Evolutionary conservation across 257 asterid species (phyloP), one percentile per base, ranked within the genome.

Genomic region (Capsicum rhomboideum): DNA sequence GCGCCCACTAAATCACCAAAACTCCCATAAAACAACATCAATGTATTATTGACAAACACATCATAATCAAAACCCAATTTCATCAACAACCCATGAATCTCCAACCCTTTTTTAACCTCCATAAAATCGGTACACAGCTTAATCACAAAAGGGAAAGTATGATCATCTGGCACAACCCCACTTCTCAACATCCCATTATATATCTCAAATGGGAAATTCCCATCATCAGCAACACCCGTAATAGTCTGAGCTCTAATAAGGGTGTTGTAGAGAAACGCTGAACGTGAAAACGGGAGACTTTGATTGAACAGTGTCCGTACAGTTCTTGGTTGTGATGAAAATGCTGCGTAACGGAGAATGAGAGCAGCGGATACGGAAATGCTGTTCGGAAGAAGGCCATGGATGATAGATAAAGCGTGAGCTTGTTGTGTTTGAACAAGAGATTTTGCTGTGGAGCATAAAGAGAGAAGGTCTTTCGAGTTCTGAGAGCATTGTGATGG

Each of bases 111-210:
- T 0, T 16, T 29, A 34, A 85, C 84, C 14, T 46, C 85, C 75
- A 20, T 56, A 84, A 78, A 82, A 85, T 93, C 96, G 17, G 98
- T 88, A 79, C 97, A 94, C 50, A 91, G 87, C 66, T 94, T 94
- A 61, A 93, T 83, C 82, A 88, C 94, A 82, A 91, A 94, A 34
- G 98, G 95, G 85, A 90, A 93, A 20, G 96, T 94, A 83, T 93
- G 91, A 83, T 90, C 95, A 86, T 94, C 98, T 12, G 93, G 91
- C 79, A 46, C 40, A 4, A 91, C 88, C 69, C 75, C 49, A 26
- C 67, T 85, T 84, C 83, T 82, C 85, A 90, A 34, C 93, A 94
- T 87, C 64, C 86, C 89, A 52, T 94, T 94, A 53, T 94, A 94
- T 18, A 86, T 42, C 64, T 16, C 28, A 74, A 94, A 56, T 28